Percentiles rank a stretch among this genome's conserved stretches.
These are phyloP conservation scores for Alternaria consortialis DNA, from an alignment of 2,329 filamentous ascomycete genomes.

Conservation along the genomic window DNA sequence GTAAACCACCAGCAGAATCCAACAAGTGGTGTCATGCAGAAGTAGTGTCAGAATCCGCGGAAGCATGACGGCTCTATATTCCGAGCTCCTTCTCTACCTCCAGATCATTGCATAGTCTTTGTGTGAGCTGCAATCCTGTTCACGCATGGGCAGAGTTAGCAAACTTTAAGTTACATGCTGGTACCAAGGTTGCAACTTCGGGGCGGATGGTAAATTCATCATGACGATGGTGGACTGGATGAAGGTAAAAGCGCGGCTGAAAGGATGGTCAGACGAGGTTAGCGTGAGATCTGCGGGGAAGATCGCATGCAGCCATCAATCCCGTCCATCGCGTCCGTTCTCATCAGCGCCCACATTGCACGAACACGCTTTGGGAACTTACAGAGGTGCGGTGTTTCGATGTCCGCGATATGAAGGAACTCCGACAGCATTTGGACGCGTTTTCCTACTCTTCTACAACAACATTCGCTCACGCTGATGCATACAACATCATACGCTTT, in stretches of 20 bases:
- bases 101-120: background rate
- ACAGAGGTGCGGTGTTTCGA: too few species aligned
- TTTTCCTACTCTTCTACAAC: background rate
- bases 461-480: background rate
- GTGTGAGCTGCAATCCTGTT: background rate
- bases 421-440: background rate
- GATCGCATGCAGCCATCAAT: background rate
- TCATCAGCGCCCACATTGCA: background rate
- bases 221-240: background rate
- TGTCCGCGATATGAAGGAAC: background rate
- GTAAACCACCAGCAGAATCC: background rate
- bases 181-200: background rate
- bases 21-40: background rate
- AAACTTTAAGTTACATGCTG: background rate
- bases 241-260: background rate
- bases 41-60: background rate
- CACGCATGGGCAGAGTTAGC: background rate
- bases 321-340: too few species aligned
- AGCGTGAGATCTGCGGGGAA: background rate
- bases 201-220: background rate
- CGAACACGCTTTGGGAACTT: background rate
- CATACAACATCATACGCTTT: too few species aligned
- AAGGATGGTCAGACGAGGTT: background rate
- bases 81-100: background rate
- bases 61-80: background rate